These are phyloP conservation scores for Nitzschia sp. DNA, from an alignment of 108 stramenopile species.

Conservation along the genomic window DNA sequence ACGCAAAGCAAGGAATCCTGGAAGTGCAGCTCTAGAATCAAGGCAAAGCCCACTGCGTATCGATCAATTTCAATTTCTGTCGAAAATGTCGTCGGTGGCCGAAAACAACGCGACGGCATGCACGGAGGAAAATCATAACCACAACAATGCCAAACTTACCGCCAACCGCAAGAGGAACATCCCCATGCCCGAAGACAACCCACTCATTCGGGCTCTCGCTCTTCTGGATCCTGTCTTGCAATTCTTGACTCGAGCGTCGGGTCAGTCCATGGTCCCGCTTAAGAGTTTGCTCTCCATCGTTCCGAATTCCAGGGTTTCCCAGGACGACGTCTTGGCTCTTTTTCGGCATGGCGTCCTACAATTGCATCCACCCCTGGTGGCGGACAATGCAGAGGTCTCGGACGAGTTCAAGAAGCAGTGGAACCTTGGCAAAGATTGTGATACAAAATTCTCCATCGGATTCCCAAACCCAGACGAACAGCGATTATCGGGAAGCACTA, in stretches of 20 bases:
- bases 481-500: constrained; percentile 69
- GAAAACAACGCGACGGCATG: constrained; percentile 1
- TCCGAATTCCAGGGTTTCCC: constrained; percentile 19
- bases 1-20: too few relatives aligned
- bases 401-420: constrained; percentile 15
- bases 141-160: background rate
- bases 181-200: background rate
- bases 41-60: too few relatives aligned
- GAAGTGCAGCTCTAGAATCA: background rate
- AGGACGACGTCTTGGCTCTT: constrained; percentile 35
- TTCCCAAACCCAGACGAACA: constrained; percentile 54
- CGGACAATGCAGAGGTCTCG: constrained; percentile 6
- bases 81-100: too few relatives aligned
- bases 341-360: constrained; percentile 50
- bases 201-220: constrained; percentile 14
- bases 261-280: constrained; percentile 62
- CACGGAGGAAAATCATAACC: background rate
- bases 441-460: constrained; percentile 38
- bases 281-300: constrained; percentile 44
- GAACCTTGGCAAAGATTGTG: constrained; percentile 7
- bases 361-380: constrained; percentile 20
- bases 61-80: too few relatives aligned
- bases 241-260: constrained; percentile 78
- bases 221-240: constrained; percentile 71
- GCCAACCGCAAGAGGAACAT: background rate